Percentiles rank a stretch among this genome's conserved stretches.
These are phyloP conservation scores for Kwoniella sp. DNA, from an alignment of 768 basidiomycete genomes.

Conservation along the genomic window DNA sequence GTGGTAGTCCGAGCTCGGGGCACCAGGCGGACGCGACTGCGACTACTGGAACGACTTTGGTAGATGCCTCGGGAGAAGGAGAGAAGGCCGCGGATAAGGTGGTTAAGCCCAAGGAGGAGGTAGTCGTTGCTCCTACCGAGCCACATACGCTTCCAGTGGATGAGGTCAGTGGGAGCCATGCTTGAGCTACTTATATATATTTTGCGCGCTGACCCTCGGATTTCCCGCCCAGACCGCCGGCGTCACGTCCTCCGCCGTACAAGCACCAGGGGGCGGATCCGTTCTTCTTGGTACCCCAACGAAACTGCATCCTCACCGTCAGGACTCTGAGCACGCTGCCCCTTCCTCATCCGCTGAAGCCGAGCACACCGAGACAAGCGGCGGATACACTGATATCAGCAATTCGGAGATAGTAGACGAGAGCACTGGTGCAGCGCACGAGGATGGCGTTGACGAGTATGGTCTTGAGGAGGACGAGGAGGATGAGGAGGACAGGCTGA, in stretches of 20 bases:
- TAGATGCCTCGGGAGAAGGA: conserved; percentile 14
- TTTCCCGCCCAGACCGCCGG: conserved; percentile 66
- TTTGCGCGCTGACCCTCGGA: conserved; percentile 1
- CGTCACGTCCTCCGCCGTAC: conserved; percentile 86
- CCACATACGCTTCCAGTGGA: conserved; percentile 62
- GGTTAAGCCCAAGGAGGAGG: conserved; percentile 24
- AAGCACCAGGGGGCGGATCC: conserved; percentile 80
- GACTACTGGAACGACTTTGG: conserved; percentile 22
- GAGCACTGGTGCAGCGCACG: conserved; percentile 70
- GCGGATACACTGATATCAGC: conserved; percentile 41
- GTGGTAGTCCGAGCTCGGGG: not conserved
- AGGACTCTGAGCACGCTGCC: conserved; percentile 45
- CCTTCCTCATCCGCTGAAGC: conserved; percentile 52
- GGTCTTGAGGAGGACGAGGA: conserved; percentile 61
- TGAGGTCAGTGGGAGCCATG: too few species aligned
- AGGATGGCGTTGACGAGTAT: conserved; percentile 61
- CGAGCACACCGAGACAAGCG: conserved; percentile 36
- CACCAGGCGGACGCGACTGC: conserved; percentile 22
- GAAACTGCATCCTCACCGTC: conserved; percentile 56
- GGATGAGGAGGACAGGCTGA: conserved; percentile 87
- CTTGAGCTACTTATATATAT: not conserved
- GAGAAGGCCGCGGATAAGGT: conserved; percentile 7
- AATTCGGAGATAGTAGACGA: conserved; percentile 62
- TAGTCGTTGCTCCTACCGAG: conserved; percentile 35
- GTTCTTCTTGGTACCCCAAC: conserved; percentile 48